Base-by-base conservation (phyloP, 2,329 filamentous ascomycete species). In the Boeremia lycopersici region DNA sequence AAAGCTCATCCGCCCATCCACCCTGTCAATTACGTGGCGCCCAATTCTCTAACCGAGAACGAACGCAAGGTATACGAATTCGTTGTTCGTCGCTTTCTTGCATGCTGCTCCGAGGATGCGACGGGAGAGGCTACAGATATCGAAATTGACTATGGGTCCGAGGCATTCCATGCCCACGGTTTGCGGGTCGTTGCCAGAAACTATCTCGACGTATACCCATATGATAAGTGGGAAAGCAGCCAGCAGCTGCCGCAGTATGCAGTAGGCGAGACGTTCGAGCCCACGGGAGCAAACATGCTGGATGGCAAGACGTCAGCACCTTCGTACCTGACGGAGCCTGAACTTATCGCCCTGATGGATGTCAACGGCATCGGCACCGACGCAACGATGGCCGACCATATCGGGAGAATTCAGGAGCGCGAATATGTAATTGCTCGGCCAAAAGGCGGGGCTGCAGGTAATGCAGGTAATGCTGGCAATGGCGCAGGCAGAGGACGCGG, bases 361-460 rank as follows among this genome's bases (percentile, higher is more conserved):
- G 93, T 91, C 39, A 99, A 99, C 71, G 95, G 95, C 2, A 99
- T 99, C 61, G 95, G 95, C 11, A 99, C 95, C 9, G 95, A 99
- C 77, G 95, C 95, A 6, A 99, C 95, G 1, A 99, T 99, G 95
- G 95, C 95, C 0, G 95, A 99, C 68, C 95, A 99, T 71, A 99
- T 99, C 68, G 87, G 90, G 55, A 99, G 93, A 76, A 96, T 99
- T 66, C 92, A 98, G 74, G 86, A 93, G 54, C 83, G 95, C 56
- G 83, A 93, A 64, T 99, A 99, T 69, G 93, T 92, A 44, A 85
- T 86, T 52, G 88, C 89, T 70, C 70, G 85, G 77, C 70, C 81
- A 69, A 82, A 76, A 57, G 74, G 69, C 15, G 65, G 72, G 36
- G 72, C 69, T 28, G 66, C 64, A 45, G 68, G 60, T 17, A 68